Conservation (phyloP, 148 eudicot genomes). For the Amaranthus hypochondriacus region DNA sequence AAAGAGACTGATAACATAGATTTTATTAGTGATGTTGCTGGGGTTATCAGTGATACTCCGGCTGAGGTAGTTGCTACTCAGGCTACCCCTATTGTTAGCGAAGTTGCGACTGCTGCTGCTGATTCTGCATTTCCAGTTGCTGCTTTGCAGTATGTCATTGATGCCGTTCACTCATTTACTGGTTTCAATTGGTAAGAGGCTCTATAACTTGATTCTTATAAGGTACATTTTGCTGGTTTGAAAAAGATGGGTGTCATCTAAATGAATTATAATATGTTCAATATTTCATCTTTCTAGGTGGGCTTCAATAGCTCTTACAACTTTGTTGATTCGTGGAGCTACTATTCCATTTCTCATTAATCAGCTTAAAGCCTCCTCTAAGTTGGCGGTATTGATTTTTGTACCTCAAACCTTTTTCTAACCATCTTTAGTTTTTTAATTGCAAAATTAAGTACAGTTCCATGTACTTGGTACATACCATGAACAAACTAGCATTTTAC, state of each 20-base stretch:
- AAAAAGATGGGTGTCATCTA: too few species aligned
- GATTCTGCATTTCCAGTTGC: slow-evolving; percentile 75
- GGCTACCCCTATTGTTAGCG: slow-evolving; percentile 39
- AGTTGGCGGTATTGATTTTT: too few species aligned
- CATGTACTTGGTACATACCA: too few species aligned
- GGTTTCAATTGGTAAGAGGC: slow-evolving; percentile 57
- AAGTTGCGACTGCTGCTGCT: slow-evolving; percentile 76
- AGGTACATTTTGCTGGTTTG: background rate
- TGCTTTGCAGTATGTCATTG: slow-evolving; percentile 59
- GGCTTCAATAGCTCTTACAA: slow-evolving; percentile 65
- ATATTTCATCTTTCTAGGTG: slow-evolving; percentile 43
- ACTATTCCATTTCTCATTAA: slow-evolving; percentile 52
- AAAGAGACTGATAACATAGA: slow-evolving; percentile 40
- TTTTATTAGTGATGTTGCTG: slow-evolving; percentile 44
- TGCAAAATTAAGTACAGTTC: too few species aligned
- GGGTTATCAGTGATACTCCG: slow-evolving; percentile 41
- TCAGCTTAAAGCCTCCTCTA: slow-evolving; percentile 39
- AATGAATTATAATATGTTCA: background rate
- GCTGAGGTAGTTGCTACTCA: slow-evolving; percentile 33
- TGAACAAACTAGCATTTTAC: too few species aligned
- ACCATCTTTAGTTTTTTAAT: too few species aligned
- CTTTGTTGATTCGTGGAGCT: slow-evolving; percentile 55
- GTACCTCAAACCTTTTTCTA: too few species aligned
- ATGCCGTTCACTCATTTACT: slow-evolving; percentile 48
- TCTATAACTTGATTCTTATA: background rate